phyloP scores from a whole-genome alignment of 106 monocot species.

The Dioscorea alata region DNA sequence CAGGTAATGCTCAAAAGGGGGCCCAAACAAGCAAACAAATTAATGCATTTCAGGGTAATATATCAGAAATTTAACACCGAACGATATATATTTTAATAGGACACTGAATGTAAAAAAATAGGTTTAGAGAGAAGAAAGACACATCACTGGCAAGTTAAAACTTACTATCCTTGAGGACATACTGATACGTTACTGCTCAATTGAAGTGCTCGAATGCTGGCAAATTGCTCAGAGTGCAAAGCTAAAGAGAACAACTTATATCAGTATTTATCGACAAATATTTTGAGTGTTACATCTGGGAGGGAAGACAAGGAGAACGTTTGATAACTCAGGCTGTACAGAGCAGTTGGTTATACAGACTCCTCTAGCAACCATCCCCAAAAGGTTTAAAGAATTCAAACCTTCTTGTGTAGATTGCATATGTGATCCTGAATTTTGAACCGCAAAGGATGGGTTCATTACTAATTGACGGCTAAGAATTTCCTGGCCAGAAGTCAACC shows the following conservation, averaged over 20 bases:
- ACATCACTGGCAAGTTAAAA: slow-evolving; percentile 3
- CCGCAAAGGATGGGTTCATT: slow-evolving; percentile 48
- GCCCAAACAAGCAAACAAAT: too few relatives aligned
- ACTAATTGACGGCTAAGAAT: slow-evolving; percentile 57
- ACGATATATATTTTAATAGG: neutral
- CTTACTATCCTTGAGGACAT: slow-evolving; percentile 76
- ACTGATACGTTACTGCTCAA: slow-evolving; percentile 67
- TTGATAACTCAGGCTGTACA: slow-evolving; percentile 47
- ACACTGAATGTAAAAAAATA: neutral
- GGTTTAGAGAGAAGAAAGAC: neutral
- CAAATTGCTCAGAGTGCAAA: slow-evolving; percentile 45
- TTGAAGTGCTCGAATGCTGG: slow-evolving; percentile 66
- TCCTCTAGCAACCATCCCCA: slow-evolving; percentile 52
- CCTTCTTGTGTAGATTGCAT: slow-evolving; percentile 13
- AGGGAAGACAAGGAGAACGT: slow-evolving; percentile 67
- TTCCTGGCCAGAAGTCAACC: slow-evolving; percentile 75
- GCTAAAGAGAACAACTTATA: slow-evolving; percentile 30
- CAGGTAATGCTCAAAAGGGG: neutral
- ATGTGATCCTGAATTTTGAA: slow-evolving; percentile 25
- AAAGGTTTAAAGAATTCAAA: slow-evolving; percentile 10
- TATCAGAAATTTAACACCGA: neutral
- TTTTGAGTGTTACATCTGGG: slow-evolving; percentile 60
- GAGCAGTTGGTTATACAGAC: slow-evolving; percentile 52
- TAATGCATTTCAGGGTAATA: neutral
- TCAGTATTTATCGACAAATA: neutral